Evolutionary conservation across 768 basidiomycete genomes (phyloP).

Genomic region (Tylopilus plumbeoviolaceoides): DNA sequence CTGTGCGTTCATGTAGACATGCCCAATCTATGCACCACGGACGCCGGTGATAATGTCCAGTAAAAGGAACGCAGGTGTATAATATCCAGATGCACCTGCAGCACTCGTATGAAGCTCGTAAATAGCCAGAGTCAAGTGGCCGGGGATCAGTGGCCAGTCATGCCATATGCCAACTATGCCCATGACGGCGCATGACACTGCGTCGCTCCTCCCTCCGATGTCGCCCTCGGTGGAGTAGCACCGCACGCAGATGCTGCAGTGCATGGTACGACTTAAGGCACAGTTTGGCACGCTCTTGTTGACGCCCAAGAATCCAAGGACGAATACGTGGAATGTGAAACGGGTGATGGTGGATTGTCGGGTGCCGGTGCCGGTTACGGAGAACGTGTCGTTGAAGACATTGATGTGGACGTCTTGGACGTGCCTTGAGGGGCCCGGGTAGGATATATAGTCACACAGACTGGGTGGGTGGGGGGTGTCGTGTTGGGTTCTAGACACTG

Average conservation of each 20-base stretch:
- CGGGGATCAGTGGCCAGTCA: no score
- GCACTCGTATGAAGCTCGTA: no score
- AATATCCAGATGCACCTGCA: no score
- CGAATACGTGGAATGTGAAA: not conserved
- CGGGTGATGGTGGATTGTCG: constrained; percentile 10
- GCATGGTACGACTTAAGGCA: not conserved
- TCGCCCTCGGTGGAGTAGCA: not conserved
- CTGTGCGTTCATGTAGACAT: not conserved
- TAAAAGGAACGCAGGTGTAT: not conserved
- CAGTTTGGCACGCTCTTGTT: constrained; percentile 10
- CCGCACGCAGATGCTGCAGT: not conserved
- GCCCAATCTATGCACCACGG: not conserved
- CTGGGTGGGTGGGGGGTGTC: no score
- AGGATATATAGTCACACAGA: no score
- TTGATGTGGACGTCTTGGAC: constrained; percentile 3
- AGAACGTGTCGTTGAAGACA: not conserved
- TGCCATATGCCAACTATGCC: no score
- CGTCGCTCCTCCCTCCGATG: not conserved
- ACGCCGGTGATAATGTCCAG: not conserved
- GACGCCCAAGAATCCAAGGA: not conserved
- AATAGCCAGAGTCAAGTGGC: no score
- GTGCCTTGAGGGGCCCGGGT: constrained; percentile 4
- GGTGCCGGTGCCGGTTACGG: constrained; percentile 8
- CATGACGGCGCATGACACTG: no score
- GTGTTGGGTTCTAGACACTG: no score